Base-by-base conservation (phyloP, 2,329 filamentous ascomycete genomes). In the Cytospora chrysosperma region DNA sequence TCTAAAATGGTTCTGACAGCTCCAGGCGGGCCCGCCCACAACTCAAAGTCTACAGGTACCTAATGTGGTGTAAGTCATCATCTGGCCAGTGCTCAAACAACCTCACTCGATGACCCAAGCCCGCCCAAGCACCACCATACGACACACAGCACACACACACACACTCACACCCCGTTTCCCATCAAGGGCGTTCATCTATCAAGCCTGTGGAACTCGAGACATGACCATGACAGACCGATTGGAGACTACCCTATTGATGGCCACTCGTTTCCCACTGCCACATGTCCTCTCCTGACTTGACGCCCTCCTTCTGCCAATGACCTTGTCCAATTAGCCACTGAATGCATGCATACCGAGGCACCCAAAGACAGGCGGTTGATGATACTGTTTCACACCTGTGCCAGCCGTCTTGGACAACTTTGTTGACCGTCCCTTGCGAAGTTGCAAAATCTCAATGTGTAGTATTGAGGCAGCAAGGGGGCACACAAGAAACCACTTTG, bases 301-400 rank as follows among this genome's bases (percentile, higher is more conserved):
- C 50, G 57, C 30, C 4, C 13, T 32, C 24, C 51, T 10, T 34
- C 17, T 49, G n/a, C 24, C 8, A 26, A 28, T 15, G 15, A 32
- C 9, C 15, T 17, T 6, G 37, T 13, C 15, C 26, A 27, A 47
- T 28, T 37, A 60, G 34, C 37, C 51, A 21, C 17, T 21, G 8
- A 10, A 47, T 47, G 37, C n/a, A 47, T 47, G 19, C 40, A 10
- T 9, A 21, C 40, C 9, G 9, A 47, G 3, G n/a, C n/a, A 47
- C 40, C 50, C 50, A 8, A 3, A 30, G 13, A 27, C 27, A 28
- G 21, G 47, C 32, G 32, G 21, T 47, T 47, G 57, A 43, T 54
- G 37, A 27, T 24, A 37, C 17, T 61, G 59, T 61, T 61, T 61
- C 59, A 61, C 51, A 32, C 37, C 51, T 55, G 59, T 60, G 58